phyloP scores from a whole-genome alignment of 257 asterid genomes.

The Solanum piurae region DNA sequence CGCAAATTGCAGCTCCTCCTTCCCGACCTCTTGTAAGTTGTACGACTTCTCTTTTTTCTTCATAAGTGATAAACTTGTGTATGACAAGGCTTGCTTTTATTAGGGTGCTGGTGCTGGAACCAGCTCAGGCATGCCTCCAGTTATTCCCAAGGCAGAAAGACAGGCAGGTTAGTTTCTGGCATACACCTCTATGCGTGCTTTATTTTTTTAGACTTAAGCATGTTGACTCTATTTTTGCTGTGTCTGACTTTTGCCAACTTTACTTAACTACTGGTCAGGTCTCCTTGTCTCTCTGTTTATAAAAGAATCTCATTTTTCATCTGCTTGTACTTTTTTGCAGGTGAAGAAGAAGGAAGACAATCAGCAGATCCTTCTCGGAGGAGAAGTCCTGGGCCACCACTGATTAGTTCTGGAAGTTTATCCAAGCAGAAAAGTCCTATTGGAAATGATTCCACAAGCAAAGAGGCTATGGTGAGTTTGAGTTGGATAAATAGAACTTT shows the following conservation, averaged over 20 bases:
- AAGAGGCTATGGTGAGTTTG: slow-evolving; percentile 70
- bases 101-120: slow-evolving; percentile 77
- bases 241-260: background rate
- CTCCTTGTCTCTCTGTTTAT: background rate
- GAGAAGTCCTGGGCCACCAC: slow-evolving; percentile 57
- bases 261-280: background rate
- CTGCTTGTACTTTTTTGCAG: slow-evolving; percentile 16
- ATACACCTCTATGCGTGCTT: background rate
- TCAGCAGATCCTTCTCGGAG: slow-evolving; percentile 67
- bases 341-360: slow-evolving; percentile 71
- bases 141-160: slow-evolving; percentile 59
- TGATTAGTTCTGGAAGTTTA: slow-evolving; percentile 38
- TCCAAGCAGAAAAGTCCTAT: slow-evolving; percentile 70
- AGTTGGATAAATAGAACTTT: background rate
- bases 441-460: slow-evolving; percentile 62
- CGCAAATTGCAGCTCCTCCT: slow-evolving; percentile 84
- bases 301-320: background rate
- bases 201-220: background rate
- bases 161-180: slow-evolving; percentile 38
- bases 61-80: background rate
- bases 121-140: slow-evolving; percentile 87
- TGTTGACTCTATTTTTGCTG: background rate
- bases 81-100: background rate
- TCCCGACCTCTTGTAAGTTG: slow-evolving; percentile 61
- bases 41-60: background rate